A percentile compares a stretch with the other conserved stretches of the same genome.
phyloP scores from a whole-genome alignment of 768 basidiomycete genomes.

The Tulasnella sp. region DNA sequence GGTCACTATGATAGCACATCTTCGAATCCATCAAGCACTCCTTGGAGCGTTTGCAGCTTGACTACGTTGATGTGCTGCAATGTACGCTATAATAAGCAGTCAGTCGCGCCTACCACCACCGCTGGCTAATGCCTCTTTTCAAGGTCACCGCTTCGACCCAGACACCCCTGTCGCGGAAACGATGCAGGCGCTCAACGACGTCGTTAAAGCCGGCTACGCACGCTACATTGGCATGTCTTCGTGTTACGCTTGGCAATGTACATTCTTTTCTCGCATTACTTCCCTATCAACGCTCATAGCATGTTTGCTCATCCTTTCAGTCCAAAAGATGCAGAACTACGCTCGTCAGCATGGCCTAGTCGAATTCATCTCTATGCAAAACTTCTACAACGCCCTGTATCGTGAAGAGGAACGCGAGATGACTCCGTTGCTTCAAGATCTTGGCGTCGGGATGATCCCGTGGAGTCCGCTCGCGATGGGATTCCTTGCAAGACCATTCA shows the following conservation, averaged over 20 bases:
- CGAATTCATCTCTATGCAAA: slow-evolving; percentile 59
- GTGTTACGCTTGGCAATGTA: slow-evolving; percentile 29
- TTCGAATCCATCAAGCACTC: slow-evolving; percentile 37
- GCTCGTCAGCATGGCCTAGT: slow-evolving; percentile 20
- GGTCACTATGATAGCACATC: slow-evolving; percentile 32
- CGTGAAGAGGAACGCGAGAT: slow-evolving; percentile 57
- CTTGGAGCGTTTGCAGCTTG: slow-evolving; percentile 34
- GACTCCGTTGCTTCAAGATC: slow-evolving; percentile 20
- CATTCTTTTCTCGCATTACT: background rate
- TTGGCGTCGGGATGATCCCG: slow-evolving; percentile 36
- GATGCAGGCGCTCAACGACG: slow-evolving; percentile 43
- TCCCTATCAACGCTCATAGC: background rate
- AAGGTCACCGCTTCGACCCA: slow-evolving; percentile 31
- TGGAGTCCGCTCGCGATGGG: slow-evolving; percentile 25
- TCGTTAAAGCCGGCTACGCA: slow-evolving; percentile 40
- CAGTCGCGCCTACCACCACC: background rate
- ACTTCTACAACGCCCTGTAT: slow-evolving; percentile 51
- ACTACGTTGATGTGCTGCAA: slow-evolving; percentile 39
- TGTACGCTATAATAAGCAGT: slow-evolving; percentile 23
- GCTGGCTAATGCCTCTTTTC: background rate
- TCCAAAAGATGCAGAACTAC: slow-evolving; percentile 47
- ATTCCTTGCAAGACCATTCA: slow-evolving; percentile 22
- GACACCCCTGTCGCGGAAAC: slow-evolving; percentile 37
- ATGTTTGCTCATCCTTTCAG: slow-evolving; percentile 27
- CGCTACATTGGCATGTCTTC: slow-evolving; percentile 37